phyloP scores from a whole-genome alignment of 2,329 filamentous ascomycete species.

The Beauveria medogensis region DNA sequence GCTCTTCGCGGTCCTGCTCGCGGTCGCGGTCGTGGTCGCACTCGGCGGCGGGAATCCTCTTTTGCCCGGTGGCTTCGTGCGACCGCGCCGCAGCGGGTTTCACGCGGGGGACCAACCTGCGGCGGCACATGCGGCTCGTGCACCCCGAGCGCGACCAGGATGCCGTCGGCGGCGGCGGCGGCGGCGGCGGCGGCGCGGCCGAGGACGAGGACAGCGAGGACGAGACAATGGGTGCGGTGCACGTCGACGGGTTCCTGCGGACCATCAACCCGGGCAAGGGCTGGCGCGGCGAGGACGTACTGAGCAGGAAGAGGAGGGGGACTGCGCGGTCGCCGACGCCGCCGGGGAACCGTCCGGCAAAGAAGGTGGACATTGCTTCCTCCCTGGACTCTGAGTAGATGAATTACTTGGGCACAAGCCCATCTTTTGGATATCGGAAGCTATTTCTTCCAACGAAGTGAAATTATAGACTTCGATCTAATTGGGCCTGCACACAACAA shows the following conservation, averaged over 20 bases:
- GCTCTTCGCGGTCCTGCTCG: constrained; percentile 5
- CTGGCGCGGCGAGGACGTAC: constrained; percentile 35
- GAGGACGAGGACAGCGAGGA: constrained; percentile 33
- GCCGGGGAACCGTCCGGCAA: neutral
- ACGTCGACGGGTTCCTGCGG: constrained; percentile 59
- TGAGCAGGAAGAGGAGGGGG: constrained; percentile 20
- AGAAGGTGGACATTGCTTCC: neutral
- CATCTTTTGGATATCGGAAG: neutral
- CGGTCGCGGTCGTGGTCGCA: constrained; percentile 18
- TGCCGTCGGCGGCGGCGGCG: neutral
- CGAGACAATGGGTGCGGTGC: constrained; percentile 54
- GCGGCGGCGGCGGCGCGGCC: no score
- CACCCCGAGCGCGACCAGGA: constrained; percentile 30
- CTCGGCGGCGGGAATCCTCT: constrained; percentile 26
- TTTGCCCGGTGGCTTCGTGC: constrained; percentile 31
- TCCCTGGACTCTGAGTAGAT: neutral
- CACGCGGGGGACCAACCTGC: constrained; percentile 26
- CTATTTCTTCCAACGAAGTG: neutral
- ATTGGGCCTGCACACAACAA: neutral
- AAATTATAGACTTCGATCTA: neutral
- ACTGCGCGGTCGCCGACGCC: neutral
- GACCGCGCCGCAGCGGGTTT: constrained; percentile 30
- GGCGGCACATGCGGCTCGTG: constrained; percentile 29
- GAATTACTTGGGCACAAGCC: neutral
- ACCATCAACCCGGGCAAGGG: constrained; percentile 42